Base-by-base conservation (phyloP, 805 yeast species). In the Candida chilensis region DNA sequence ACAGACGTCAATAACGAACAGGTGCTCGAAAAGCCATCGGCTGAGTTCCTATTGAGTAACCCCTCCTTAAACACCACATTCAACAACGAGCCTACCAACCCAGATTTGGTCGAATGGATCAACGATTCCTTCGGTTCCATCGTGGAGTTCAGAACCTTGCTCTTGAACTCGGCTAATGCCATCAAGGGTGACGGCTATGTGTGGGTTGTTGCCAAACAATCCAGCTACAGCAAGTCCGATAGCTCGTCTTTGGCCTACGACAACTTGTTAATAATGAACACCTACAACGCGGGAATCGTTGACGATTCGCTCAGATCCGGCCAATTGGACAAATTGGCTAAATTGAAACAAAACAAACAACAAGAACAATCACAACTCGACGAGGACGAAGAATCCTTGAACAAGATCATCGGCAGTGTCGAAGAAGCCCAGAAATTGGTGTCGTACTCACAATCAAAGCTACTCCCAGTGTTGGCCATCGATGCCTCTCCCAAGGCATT, bases 271-370 rank as follows among this genome's bases (percentile, higher is more conserved):
- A 61, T 92, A 6, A 56, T 84, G 33, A 82, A 86, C 54, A 80
- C 95, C n/a, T 86, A 86, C 56, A 86, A 85, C 47, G 77, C 88
- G 5, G 97, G 97, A 4, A 67, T 84, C 5, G 94, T 95, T 18
- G 78, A 77, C 41, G 69, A 62, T 41, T 71, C 78, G 28, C 48
- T 70, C 28, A 60, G 71, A 51, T 64, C 67, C 31, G 78, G 69
- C 37, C 76, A 68, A 52, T 50, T 67, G 41, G 57, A 48, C 42
- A 60, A 59, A 27, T 67, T 68, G 18, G 44, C 48, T 36, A 50
- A 47, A 47, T 32, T 46, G 65, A 63, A 32, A 71, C 71, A 3
- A 49, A 50, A 30, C 59, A 55, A 26, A 35, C 50, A 2, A 36
- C 35, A 17, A 36, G 41, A 5, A 22, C 6, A 7, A 7, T 7